Evolutionary conservation across 202 grass and related monocot species (phyloP).

Genomic region (Tripidium arundinaceum): DNA sequence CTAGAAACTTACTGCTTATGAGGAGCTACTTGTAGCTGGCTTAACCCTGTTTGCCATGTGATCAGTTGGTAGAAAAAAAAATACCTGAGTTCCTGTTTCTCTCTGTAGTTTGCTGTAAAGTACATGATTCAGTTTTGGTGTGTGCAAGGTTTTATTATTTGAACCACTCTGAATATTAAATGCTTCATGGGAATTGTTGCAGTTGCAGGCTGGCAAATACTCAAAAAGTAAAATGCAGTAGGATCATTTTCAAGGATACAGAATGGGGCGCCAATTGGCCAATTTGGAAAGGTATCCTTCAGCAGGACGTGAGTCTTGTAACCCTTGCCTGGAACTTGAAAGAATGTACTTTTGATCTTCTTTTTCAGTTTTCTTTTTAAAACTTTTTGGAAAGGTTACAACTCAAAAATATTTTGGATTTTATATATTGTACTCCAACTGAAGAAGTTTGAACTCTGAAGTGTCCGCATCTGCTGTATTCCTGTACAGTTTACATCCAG

Average conservation of each 20-base stretch:
- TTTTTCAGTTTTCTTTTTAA: not conserved
- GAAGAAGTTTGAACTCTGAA: not conserved
- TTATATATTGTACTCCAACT: not conserved
- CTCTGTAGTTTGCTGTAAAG: too few species aligned
- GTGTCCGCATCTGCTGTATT: not conserved
- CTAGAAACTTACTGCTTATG: not conserved
- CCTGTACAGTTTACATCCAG: not conserved
- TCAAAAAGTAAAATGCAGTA: not conserved
- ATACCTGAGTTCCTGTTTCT: not conserved
- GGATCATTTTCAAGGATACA: not conserved
- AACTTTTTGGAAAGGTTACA: not conserved
- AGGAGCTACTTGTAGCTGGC: not conserved
- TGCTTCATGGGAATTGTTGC: not conserved
- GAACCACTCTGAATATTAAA: not conserved
- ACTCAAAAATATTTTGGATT: not conserved
- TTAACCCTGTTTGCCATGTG: not conserved
- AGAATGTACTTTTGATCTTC: too few species aligned
- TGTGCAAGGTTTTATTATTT: not conserved
- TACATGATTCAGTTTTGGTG: too few species aligned
- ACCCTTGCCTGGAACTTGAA: too few species aligned
- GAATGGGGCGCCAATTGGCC: not conserved
- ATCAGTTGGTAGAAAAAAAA: not conserved
- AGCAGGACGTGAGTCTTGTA: not conserved
- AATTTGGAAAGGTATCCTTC: not conserved
- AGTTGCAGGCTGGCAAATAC: not conserved